Conservation (phyloP, 768 basidiomycete genomes). For the Suillus decipiens region DNA sequence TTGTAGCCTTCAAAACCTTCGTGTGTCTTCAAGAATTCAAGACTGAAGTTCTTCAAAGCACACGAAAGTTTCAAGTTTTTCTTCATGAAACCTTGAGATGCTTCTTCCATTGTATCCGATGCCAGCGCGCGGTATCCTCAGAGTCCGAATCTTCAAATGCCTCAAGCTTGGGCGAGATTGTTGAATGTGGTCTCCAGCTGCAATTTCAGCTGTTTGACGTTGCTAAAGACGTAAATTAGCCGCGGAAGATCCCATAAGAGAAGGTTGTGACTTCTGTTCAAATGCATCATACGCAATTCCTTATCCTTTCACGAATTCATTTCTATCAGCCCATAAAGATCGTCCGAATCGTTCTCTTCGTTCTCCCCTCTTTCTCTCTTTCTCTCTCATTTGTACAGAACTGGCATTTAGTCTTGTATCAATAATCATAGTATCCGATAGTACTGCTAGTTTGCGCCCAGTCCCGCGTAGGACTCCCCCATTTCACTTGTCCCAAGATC, state of each 20-base stretch:
- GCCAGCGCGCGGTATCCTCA: not conserved
- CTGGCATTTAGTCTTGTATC: slow-evolving; percentile 4
- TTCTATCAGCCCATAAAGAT: slow-evolving; percentile 1
- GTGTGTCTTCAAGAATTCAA: not conserved
- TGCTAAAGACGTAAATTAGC: not conserved
- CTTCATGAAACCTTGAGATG: not conserved
- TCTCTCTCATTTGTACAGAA: not conserved
- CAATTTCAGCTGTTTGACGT: not conserved
- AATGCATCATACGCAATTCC: slow-evolving; percentile 6
- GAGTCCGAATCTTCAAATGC: not conserved
- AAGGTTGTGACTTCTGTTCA: slow-evolving; percentile 2
- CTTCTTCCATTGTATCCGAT: not conserved
- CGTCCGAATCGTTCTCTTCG: not conserved
- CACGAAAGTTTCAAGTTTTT: not conserved
- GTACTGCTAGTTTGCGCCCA: not conserved
- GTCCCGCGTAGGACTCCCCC: not conserved
- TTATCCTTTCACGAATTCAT: slow-evolving; percentile 3
- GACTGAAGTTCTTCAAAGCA: too few relatives aligned
- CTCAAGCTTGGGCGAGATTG: not conserved
- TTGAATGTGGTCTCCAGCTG: not conserved
- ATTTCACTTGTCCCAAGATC: slow-evolving; percentile 1
- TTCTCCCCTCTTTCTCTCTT: not conserved
- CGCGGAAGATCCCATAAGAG: slow-evolving; percentile 6
- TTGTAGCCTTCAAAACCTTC: not conserved
- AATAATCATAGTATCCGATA: not conserved